phyloP scores from a whole-genome alignment of 2,329 filamentous ascomycete species.

The Aspergillus fumigatus region DNA sequence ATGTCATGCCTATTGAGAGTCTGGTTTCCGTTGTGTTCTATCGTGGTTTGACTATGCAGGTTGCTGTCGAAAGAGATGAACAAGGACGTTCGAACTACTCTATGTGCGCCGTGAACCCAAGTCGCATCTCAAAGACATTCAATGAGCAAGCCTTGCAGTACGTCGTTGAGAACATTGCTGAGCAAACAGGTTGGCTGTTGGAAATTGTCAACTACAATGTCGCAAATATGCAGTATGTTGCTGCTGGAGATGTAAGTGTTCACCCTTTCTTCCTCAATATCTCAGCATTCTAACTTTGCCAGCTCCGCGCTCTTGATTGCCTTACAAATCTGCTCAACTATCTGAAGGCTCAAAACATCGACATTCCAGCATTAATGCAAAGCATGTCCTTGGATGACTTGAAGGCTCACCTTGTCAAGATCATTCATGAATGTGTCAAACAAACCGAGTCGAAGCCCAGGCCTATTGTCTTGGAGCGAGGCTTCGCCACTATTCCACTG shows the following conservation, averaged over 20 bases:
- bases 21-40: conserved; percentile 99
- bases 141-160: conserved; percentile 97
- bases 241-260: conserved; percentile 57
- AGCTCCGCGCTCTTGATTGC: conserved; percentile 60
- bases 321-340: conserved; percentile 83
- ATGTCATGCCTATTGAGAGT: conserved; percentile 99
- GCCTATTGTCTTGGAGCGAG: conserved; percentile 85
- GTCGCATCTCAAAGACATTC: conserved; percentile 97
- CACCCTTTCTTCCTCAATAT: neutral
- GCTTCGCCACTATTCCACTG: conserved; percentile 94
- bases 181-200: conserved; percentile 89
- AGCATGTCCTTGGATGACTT: conserved; percentile 84
- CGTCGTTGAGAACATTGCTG: conserved; percentile 90
- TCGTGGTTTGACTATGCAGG: conserved; percentile 97
- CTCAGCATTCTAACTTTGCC: conserved; percentile 16
- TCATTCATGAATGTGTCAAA: conserved; percentile 83
- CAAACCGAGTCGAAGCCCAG: conserved; percentile 83
- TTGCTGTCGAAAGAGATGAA: conserved; percentile 93
- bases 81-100: conserved; percentile 94
- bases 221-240: conserved; percentile 66
- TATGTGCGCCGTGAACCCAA: conserved; percentile 99
- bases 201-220: conserved; percentile 97
- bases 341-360: conserved; percentile 93
- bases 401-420: conserved; percentile 81
- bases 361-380: conserved; percentile 88